Percentiles rank a stretch among this genome's conserved stretches.
Conservation (phyloP, 2,329 filamentous ascomycete genomes). For the Calonectria naviculata region DNA sequence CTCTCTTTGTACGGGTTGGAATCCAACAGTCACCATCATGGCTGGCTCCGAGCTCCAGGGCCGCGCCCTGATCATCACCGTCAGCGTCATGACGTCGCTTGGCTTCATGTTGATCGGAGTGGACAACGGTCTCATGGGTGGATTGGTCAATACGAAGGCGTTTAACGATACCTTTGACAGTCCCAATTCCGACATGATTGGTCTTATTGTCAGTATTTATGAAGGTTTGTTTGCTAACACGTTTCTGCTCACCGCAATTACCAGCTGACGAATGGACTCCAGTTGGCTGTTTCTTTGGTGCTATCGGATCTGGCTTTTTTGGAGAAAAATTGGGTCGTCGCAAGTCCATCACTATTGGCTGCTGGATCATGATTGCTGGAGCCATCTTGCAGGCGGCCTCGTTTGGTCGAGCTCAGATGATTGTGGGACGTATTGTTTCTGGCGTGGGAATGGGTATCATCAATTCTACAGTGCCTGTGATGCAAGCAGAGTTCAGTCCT, state of each 20-base stretch:
- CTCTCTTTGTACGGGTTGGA: neutral
- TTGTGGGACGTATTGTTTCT: slow-evolving; percentile 58
- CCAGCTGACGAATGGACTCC: too few species aligned
- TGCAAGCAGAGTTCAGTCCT: slow-evolving; percentile 55
- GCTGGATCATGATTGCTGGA: slow-evolving; percentile 56
- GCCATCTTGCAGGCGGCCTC: slow-evolving; percentile 57
- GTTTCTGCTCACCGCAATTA: neutral
- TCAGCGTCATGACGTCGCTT: slow-evolving; percentile 56
- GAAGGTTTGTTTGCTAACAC: slow-evolving; percentile 40
- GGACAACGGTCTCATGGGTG: slow-evolving; percentile 58
- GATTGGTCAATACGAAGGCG: slow-evolving; percentile 50
- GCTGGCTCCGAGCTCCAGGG: slow-evolving; percentile 39
- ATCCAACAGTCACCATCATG: slow-evolving; percentile 8
- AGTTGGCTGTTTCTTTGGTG: slow-evolving; percentile 45
- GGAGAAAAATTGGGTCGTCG: slow-evolving; percentile 58
- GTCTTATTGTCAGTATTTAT: slow-evolving; percentile 59
- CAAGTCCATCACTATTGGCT: slow-evolving; percentile 54
- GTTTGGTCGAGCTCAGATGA: slow-evolving; percentile 55
- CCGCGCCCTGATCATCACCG: slow-evolving; percentile 52
- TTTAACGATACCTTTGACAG: slow-evolving; percentile 54
- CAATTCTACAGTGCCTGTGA: slow-evolving; percentile 57
- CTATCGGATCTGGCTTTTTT: slow-evolving; percentile 46
- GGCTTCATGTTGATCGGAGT: slow-evolving; percentile 61
- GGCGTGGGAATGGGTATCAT: slow-evolving; percentile 59
- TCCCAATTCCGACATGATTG: slow-evolving; percentile 53